Base-by-base conservation (phyloP, 495 filamentous ascomycete species). In the Ramalina intermedia region DNA sequence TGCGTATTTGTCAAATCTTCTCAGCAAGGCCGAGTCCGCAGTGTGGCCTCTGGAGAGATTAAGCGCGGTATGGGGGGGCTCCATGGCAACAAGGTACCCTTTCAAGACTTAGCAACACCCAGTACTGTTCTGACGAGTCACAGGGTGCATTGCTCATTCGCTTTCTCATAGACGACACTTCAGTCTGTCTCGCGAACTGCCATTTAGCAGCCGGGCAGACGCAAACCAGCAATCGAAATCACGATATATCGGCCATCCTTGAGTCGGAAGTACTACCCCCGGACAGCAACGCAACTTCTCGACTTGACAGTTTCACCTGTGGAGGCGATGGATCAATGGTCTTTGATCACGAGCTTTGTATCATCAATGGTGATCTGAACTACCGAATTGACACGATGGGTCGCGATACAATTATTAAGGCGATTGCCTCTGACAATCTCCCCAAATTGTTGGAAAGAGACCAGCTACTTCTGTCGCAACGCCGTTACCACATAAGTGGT, bases 341-440 rank as follows among this genome's bases (percentile, higher is more conserved):
- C 43, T 75, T 96, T 44, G 91, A 98, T 56, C 90, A 98, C 57
- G 91, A 98, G 63, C 81, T 96, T 17, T 98, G 91, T 58, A 80
- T 98, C 44, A 65, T 96, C 17, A 96, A 96, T 60, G 91, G 91
- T 16, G 91, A 98, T 60, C 76, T 98, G 39, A 98, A 98, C 63
- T 98, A 98, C 66, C 88, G 91, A 37, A 96, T 98, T 58, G 91
- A 98, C 63, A 82, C 87, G n/a, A 94, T 96, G 73, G 81, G 83
- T 17, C 83, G 91, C 9, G 84, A 96, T 57, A 84, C 84, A 7
- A 88, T 96, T 35, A 83, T 98, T 44, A 80, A 80, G 47, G 85
- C 83, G 0, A 71, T 96, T 45, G 82, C 81, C 38, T 67, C 78
- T 41, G 80, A 81, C 52, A 94, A 96, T 55, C 72, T 96, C 3